Percentiles rank a stretch among this genome's conserved stretches.
phyloP scores from a whole-genome alignment of 176 grass and related monocot species.

The Zoysia pacifica region DNA sequence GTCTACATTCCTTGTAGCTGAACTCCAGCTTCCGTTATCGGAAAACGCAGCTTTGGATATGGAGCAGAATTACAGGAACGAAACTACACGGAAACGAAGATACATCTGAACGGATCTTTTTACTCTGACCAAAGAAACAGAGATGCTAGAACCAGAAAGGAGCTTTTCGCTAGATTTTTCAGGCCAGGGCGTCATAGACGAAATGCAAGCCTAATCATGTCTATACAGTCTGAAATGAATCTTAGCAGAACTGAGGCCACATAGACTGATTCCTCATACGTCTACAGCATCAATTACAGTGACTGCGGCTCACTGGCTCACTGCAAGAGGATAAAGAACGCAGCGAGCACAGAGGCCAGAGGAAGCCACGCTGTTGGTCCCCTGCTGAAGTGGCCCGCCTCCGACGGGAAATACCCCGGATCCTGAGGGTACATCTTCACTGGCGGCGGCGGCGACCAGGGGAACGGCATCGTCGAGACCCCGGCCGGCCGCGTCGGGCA shows the following conservation, averaged over 20 bases:
- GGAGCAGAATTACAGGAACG: not conserved
- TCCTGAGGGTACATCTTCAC: slow-evolving; percentile 40
- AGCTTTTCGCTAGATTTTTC: slow-evolving; percentile 1
- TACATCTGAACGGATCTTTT: not conserved
- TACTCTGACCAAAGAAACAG: not conserved
- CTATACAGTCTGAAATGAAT: not conserved
- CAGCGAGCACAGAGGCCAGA: slow-evolving; percentile 18
- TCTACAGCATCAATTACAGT: not conserved
- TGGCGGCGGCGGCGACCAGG: slow-evolving; percentile 38
- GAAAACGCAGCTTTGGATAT: not conserved
- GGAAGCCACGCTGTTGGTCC: slow-evolving; percentile 7
- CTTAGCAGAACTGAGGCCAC: not conserved
- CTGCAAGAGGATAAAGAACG: slow-evolving; percentile 37
- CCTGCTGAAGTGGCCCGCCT: not conserved
- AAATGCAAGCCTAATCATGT: not conserved
- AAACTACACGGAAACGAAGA: not conserved
- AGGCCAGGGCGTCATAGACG: not conserved
- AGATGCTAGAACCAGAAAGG: not conserved
- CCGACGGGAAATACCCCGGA: slow-evolving; percentile 44
- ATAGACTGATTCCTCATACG: not conserved
- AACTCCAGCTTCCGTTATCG: not conserved
- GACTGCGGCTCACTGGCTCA: slow-evolving; percentile 22
- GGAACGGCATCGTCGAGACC: slow-evolving; percentile 26
- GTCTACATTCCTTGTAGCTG: not conserved
- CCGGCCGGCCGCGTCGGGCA: slow-evolving; percentile 44